Percentiles rank a stretch among this genome's conserved stretches.
Evolutionary conservation across 306 rosid genomes (phyloP).

Genomic region (Aeschynomene evenia): DNA sequence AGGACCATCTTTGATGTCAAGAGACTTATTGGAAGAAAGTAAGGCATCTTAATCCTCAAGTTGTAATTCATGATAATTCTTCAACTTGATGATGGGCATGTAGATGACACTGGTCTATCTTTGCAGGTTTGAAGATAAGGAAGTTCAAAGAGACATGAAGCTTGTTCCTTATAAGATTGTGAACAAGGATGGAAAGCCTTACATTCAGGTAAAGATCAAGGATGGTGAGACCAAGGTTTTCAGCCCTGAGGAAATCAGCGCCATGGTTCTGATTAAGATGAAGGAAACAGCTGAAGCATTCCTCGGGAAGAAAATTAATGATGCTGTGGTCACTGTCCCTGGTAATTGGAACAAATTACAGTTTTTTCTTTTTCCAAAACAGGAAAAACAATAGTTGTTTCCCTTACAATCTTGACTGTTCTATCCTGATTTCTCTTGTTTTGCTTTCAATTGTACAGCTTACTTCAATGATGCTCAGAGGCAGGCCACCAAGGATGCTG

Average conservation of each 20-base stretch:
- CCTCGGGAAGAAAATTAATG: slow-evolving; percentile 89
- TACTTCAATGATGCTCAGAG: slow-evolving; percentile 99
- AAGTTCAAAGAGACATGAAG: slow-evolving; percentile 87
- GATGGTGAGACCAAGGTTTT: slow-evolving; percentile 96
- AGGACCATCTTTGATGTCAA: slow-evolving; percentile 97
- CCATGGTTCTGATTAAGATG: slow-evolving; percentile 86
- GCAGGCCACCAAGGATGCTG: slow-evolving; percentile 99
- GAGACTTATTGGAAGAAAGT: slow-evolving; percentile 98
- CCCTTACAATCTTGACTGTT: not conserved
- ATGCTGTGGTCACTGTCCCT: slow-evolving; percentile 95
- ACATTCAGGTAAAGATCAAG: slow-evolving; percentile 78
- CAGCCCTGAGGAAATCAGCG: slow-evolving; percentile 97
- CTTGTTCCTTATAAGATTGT: slow-evolving; percentile 92
- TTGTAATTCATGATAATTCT: not conserved
- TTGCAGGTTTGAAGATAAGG: slow-evolving; percentile 86
- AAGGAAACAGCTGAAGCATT: slow-evolving; percentile 98
- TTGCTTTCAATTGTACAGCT: slow-evolving; percentile 48
- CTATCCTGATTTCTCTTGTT: not conserved
- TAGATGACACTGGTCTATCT: slow-evolving; percentile 1
- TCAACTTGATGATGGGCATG: not conserved
- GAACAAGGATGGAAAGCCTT: slow-evolving; percentile 95
- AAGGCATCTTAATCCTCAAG: slow-evolving; percentile 28
- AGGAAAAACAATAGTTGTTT: too few species aligned
- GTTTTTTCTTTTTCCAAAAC: too few species aligned
- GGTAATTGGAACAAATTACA: slow-evolving; percentile 44